Conservation (phyloP, 768 basidiomycete species). For the Rhizopogon roseolus region DNA sequence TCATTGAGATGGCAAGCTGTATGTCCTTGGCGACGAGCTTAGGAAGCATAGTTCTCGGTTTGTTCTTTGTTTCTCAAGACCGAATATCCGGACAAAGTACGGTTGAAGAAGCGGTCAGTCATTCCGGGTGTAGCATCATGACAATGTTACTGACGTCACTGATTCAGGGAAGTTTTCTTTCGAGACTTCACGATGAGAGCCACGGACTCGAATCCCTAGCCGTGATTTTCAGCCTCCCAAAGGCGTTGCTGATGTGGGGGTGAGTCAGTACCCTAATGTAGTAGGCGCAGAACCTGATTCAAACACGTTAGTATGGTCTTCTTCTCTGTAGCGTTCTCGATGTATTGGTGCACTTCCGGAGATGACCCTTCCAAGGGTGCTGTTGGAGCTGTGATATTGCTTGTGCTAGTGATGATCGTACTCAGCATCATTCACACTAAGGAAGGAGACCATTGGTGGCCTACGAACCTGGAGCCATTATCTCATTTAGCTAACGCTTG, state of each 20-base stretch:
- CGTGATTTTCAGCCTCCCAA: no score
- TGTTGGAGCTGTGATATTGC: conserved; percentile 24
- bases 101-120: conserved; percentile 31
- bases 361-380: conserved; percentile 12
- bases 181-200: no score
- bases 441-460: not conserved
- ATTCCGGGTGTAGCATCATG: no score
- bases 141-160: no score
- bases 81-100: conserved; percentile 27
- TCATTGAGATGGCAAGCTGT: conserved; percentile 37
- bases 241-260: conserved; percentile 57
- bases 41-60: conserved; percentile 37
- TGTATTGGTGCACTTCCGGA: conserved; percentile 10
- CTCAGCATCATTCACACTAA: not conserved
- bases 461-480: not conserved
- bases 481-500: not conserved
- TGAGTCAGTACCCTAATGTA: conserved; percentile 25
- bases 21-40: conserved; percentile 37
- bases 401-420: conserved; percentile 9
- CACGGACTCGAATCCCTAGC: no score
- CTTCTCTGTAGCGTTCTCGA: conserved; percentile 9
- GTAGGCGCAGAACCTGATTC: not conserved
- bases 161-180: no score
- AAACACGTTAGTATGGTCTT: conserved; percentile 7
- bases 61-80: conserved; percentile 40